Conservation (phyloP, 108 stramenopile genomes). For the Nitzschia sp. region DNA sequence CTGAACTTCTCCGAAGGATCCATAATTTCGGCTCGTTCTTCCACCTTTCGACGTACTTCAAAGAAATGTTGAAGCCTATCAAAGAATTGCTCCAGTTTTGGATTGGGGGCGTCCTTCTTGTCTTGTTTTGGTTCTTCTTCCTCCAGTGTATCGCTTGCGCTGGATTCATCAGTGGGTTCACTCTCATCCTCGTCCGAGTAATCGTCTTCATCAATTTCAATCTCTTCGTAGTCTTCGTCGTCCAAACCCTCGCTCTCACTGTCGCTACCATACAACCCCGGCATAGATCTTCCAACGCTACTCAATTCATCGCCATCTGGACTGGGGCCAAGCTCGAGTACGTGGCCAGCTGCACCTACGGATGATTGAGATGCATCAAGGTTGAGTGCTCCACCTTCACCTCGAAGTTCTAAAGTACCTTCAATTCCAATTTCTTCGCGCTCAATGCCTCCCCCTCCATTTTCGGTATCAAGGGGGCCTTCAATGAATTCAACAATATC, state of each 20-base stretch:
- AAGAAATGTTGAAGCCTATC: slow-evolving; percentile 39
- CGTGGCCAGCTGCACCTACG: not conserved
- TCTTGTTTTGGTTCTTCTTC: not conserved
- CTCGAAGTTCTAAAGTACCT: slow-evolving; percentile 4
- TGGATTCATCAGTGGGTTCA: slow-evolving; percentile 9
- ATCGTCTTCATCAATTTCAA: slow-evolving; percentile 10
- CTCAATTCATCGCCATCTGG: slow-evolving; percentile 19
- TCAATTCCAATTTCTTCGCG: slow-evolving; percentile 11
- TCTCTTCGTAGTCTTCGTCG: slow-evolving; percentile 15
- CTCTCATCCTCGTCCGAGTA: slow-evolving; percentile 1
- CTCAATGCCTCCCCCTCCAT: not conserved
- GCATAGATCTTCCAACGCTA: slow-evolving; percentile 23
- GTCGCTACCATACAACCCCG: slow-evolving; percentile 16
- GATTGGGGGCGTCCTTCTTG: slow-evolving; percentile 24
- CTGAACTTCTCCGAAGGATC: slow-evolving; percentile 30
- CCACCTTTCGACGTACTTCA: slow-evolving; percentile 29
- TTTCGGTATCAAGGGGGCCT: not conserved
- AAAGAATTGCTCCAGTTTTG: slow-evolving; percentile 36
- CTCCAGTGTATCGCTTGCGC: slow-evolving; percentile 1
- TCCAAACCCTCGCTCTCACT: slow-evolving; percentile 21
- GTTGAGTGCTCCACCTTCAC: not conserved
- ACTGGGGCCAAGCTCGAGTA: not conserved
- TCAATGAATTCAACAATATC: not conserved
- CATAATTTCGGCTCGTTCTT: slow-evolving; percentile 26
- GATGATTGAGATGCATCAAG: not conserved